Base-by-base conservation (phyloP, 148 eudicot species). In the Camellia granthamiana region DNA sequence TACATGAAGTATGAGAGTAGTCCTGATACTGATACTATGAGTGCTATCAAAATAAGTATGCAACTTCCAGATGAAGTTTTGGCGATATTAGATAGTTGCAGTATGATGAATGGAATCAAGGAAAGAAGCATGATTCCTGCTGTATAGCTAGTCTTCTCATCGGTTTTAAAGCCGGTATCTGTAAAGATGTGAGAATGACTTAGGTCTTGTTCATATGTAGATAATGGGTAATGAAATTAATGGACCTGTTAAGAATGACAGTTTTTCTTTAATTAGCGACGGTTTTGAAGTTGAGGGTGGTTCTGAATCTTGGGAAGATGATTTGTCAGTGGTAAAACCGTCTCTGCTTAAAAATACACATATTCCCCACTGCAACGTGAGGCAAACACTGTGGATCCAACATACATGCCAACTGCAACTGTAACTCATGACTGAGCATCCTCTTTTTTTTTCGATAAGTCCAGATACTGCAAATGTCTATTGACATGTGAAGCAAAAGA, bases 101-200 rank as follows among this genome's bases (percentile, higher is more conserved):
- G 64, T 43, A 86, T 66, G 14, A 69, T 13, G 58, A 83, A 86
- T 10, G 85, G 88, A 30, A 81, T 75, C 77, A 80, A 64, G 5
- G 85, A 80, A 19, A 80, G 61, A 72, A 85, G 84, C 85, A 85
- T 85, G 43, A 85, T 77, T 46, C 88, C 81, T 2, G 88, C 88
- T 10, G 85, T 80, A n/a, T 77, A 80, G 12, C 80, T 62, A 23
- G 88, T 86, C 72, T 55, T 78, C 18, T 61, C 64, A 73, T 80
- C 85, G 12, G 66, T 83, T 78, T 69, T 78, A 52, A 83, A 43
- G 12, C 84, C 86, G 41, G 67, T 65, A 73, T 64, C 88, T 86
- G 80, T 59, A 6, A 74, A 56, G 44, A 55, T 2, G 4, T 12
- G 55, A 49, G 64, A 52, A 11, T 15, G 11, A 7, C 23, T 55